Conservation (phyloP, 202 grass and related monocot species). For the Carex arenaria region DNA sequence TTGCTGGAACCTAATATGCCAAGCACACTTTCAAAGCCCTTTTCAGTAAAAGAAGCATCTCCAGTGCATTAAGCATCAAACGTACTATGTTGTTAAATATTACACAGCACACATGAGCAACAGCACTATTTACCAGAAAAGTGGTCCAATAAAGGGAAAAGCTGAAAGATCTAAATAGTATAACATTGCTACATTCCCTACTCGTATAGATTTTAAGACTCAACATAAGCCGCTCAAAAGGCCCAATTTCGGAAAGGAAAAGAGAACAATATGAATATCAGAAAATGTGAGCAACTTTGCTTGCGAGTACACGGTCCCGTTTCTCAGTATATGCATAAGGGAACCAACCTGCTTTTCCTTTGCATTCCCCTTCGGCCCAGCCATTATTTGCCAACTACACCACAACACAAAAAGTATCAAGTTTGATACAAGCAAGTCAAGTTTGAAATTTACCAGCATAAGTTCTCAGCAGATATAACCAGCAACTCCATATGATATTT, state of each 20-base stretch:
- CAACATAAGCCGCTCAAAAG: not conserved
- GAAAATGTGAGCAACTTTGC: conserved; percentile 85
- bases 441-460: not conserved
- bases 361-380: conserved; percentile 98
- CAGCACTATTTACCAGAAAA: not conserved
- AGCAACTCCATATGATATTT: conserved; percentile 15
- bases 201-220: not conserved
- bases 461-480: not conserved
- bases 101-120: conserved; percentile 7
- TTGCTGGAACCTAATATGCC: not conserved
- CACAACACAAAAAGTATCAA: not conserved
- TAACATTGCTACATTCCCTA: conserved; percentile 13
- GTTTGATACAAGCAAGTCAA: not conserved
- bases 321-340: conserved; percentile 67
- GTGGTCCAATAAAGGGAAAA: not conserved
- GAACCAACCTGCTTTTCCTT: conserved; percentile 98
- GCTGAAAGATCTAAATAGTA: not conserved
- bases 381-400: conserved; percentile 69
- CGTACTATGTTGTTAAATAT: not conserved
- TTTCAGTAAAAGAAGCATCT: not conserved
- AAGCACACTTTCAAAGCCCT: not conserved
- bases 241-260: not conserved
- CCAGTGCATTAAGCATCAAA: not conserved
- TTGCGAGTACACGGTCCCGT: conserved; percentile 67
- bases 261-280: conserved; percentile 32